Percentiles rank a stretch among this genome's conserved stretches.
Evolutionary conservation across 2,329 filamentous ascomycete genomes (phyloP).

Genomic region (Hypoxylon sp.): DNA sequence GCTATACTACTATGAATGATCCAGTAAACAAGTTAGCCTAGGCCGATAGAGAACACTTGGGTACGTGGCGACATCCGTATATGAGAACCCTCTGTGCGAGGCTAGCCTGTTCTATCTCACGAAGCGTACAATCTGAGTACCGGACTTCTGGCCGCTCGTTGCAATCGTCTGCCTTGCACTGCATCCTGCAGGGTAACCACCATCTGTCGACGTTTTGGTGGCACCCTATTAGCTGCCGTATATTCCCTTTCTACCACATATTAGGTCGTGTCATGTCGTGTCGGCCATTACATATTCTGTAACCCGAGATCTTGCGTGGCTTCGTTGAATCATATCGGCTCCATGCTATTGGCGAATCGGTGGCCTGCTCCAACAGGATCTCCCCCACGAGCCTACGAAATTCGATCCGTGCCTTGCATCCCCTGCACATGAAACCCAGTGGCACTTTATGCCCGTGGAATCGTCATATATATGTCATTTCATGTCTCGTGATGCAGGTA

Average conservation of each 20-base stretch:
- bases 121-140: neutral
- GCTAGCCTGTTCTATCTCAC: neutral
- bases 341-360: constrained; percentile 4
- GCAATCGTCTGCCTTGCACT: neutral
- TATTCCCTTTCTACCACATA: constrained; percentile 22
- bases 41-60: neutral
- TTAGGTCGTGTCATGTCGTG: constrained; percentile 4
- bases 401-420: neutral
- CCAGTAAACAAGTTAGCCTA: neutral
- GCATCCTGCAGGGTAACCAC: constrained; percentile 16
- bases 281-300: constrained; percentile 2
- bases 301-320: neutral
- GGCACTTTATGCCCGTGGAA: constrained; percentile 4
- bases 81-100: neutral
- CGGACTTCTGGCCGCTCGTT: neutral
- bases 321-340: neutral
- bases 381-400: neutral
- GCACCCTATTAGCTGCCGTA: constrained; percentile 11
- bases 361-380: neutral
- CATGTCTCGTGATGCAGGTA: constrained; percentile 15
- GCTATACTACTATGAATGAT: neutral
- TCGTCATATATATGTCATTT: constrained; percentile 33
- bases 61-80: neutral
- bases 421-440: neutral
- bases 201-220: constrained; percentile 4